phyloP scores from a whole-genome alignment of 768 basidiomycete genomes.

The Strobilomyces dryophilus region DNA sequence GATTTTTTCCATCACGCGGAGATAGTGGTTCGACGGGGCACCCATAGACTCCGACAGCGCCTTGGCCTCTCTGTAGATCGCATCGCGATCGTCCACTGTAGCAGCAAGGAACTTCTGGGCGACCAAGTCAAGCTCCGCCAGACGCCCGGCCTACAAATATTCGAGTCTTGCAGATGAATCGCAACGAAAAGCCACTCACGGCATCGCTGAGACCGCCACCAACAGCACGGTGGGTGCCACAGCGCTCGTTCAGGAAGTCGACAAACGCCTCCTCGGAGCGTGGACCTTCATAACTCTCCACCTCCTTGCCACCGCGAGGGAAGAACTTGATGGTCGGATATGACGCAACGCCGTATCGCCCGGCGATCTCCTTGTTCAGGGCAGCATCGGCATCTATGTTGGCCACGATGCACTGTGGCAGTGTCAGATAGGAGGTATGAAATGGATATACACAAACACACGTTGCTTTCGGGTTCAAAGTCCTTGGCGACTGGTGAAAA shows the following conservation, averaged over 20 bases:
- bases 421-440: slow-evolving; percentile 2
- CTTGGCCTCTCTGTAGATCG: slow-evolving; percentile 65
- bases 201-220: slow-evolving; percentile 76
- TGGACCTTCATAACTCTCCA: slow-evolving; percentile 63
- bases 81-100: slow-evolving; percentile 47
- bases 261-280: slow-evolving; percentile 76
- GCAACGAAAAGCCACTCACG: slow-evolving; percentile 33
- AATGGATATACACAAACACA: slow-evolving; percentile 30
- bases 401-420: slow-evolving; percentile 74
- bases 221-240: slow-evolving; percentile 78
- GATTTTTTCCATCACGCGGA: slow-evolving; percentile 89
- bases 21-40: slow-evolving; percentile 66
- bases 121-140: slow-evolving; percentile 70
- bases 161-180: slow-evolving; percentile 1
- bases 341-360: slow-evolving; percentile 66
- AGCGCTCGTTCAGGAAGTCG: slow-evolving; percentile 77
- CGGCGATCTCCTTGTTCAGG: slow-evolving; percentile 66
- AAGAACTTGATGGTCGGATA: slow-evolving; percentile 98
- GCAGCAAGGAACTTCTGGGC: slow-evolving; percentile 73
- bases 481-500: slow-evolving; percentile 58
- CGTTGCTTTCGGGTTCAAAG: slow-evolving; percentile 75
- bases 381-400: slow-evolving; percentile 88
- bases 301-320: slow-evolving; percentile 64
- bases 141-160: slow-evolving; percentile 68
- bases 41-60: slow-evolving; percentile 46